Conservation (phyloP, 202 grass and related monocot species). For the Schoenoplectus tabernaemontani region DNA sequence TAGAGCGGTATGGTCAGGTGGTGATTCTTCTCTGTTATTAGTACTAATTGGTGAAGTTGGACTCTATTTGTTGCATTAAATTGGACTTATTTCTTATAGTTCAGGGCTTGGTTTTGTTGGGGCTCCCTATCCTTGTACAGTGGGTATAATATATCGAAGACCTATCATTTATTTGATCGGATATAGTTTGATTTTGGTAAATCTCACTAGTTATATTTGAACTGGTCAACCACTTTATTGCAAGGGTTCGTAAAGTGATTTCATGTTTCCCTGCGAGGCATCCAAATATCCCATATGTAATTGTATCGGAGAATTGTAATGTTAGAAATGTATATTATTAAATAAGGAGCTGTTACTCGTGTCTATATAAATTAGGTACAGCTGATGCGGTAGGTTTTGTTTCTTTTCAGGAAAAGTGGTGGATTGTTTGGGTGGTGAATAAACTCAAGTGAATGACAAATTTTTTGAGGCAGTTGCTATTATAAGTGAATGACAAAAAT, state of each 20-base stretch:
- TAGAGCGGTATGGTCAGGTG: constrained; percentile 89
- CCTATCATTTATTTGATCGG: not conserved
- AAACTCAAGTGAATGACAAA: not conserved
- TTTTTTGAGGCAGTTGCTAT: not conserved
- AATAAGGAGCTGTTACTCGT: not conserved
- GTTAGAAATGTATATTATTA: not conserved
- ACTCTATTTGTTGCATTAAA: not conserved
- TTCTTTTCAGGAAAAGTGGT: not conserved
- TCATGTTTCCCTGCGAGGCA: not conserved
- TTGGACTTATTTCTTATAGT: not conserved
- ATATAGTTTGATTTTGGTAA: not conserved
- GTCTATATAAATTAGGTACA: not conserved
- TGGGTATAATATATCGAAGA: not conserved
- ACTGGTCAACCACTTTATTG: not conserved
- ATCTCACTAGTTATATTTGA: not conserved
- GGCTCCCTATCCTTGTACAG: no score
- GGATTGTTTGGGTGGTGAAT: not conserved
- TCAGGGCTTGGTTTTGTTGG: not conserved
- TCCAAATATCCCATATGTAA: not conserved
- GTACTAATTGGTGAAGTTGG: not conserved
- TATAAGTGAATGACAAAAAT: not conserved
- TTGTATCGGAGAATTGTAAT: not conserved
- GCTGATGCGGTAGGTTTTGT: not conserved
- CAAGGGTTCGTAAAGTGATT: not conserved
- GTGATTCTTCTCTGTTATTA: constrained; percentile 45